Evolutionary conservation across 768 basidiomycete species (phyloP), one percentile per base, ranked within the genome.

Genomic region (Neoboletus brunneissimus): DNA sequence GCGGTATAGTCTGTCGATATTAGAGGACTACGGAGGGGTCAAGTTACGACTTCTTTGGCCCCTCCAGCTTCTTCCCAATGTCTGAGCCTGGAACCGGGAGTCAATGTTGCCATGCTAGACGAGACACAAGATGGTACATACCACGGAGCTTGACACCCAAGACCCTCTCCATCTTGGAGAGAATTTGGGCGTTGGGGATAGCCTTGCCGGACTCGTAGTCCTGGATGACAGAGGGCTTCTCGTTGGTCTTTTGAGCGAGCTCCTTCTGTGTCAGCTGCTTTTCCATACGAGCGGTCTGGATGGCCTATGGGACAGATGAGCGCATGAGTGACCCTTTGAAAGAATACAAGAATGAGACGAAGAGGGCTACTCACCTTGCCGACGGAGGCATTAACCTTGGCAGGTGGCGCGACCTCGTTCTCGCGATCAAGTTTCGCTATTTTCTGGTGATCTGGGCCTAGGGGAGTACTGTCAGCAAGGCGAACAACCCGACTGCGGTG

Each of bases 401-500:
- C 63, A 46, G 95, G 95, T 8, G 94, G 94, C 10, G 94, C 92
- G 23, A 96, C 94, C 67, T 96, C 94, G 71, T 98, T 95, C 64
- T 97, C 93, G 43, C 91, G 85, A 73, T 95, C 94, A 42, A 98
- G 86, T 68, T 95, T 95, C 25, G 90, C 94, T 69, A 95, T 94
- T 54, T 84, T 85, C 69, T 94, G 91, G 76, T 96, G 93, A 75
- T 98, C 94, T 60, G 91, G 90, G 35, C 90, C 92, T 94, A 56
- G 16, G 13, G 13, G 11, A n/a, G 22, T 18, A 7, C 12, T 7
- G 35, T 60, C 22, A 60, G 25, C 2, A 38, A 48, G 23, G 13
- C 6, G 1, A 48, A 22, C 20, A 5, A 12, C 23, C 34, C 15
- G 35, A 37, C 32, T 40, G 38, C 10, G 52, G 31, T 22, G 38